These are phyloP conservation scores for Hymenoscyphus occultus DNA, from an alignment of 2,329 filamentous ascomycete genomes.

Conservation along the genomic window DNA sequence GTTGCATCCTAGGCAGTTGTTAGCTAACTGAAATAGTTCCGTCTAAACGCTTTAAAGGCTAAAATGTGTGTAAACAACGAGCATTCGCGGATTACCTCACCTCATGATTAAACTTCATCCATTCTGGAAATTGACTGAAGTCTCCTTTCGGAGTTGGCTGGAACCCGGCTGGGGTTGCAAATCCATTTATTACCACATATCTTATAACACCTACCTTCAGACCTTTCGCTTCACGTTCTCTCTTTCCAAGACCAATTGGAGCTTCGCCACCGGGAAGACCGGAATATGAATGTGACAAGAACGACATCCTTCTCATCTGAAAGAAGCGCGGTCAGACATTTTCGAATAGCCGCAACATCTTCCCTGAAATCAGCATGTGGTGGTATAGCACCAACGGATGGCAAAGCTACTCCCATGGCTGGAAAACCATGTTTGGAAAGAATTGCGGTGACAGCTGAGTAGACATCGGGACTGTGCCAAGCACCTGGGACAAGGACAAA, in stretches of 20 bases:
- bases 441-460: constrained; percentile 32
- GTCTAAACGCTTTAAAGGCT: background rate
- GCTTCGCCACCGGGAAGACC: constrained; percentile 37
- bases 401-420: constrained; percentile 34
- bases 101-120: constrained; percentile 37
- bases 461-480: constrained; percentile 39
- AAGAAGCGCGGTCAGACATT: constrained; percentile 33
- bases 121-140: constrained; percentile 36
- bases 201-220: constrained; percentile 40
- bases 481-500: constrained; percentile 39
- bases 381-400: constrained; percentile 34
- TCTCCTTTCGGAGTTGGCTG: constrained; percentile 22
- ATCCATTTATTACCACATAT: constrained; percentile 40
- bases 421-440: constrained; percentile 32
- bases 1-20: constrained; percentile 26
- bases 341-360: constrained; percentile 37
- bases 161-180: constrained; percentile 28
- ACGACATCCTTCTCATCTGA: constrained; percentile 37
- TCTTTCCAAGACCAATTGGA: constrained; percentile 36
- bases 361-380: constrained; percentile 35
- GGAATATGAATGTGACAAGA: constrained; percentile 40
- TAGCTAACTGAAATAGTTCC: background rate
- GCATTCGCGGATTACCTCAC: constrained; percentile 32
- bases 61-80: background rate
- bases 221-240: constrained; percentile 36